Evolutionary conservation across 2,329 filamentous ascomycete species (phyloP), one percentile per base, ranked within the genome.

Genomic region (Fusarium equiseti): DNA sequence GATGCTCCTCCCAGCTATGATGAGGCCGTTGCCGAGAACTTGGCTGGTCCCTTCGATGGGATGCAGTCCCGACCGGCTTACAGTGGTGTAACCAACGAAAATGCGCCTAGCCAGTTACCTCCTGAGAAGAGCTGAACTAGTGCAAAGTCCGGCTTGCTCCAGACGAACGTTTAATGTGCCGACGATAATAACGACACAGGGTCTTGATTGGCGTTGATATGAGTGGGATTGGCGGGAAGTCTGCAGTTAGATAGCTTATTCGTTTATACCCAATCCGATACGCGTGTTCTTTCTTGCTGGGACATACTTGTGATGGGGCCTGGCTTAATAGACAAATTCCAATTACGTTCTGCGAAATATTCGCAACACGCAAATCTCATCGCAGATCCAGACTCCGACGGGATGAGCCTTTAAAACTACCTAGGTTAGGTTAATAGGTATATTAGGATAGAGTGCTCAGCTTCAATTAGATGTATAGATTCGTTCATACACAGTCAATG

Each of bases 1-100:
- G 94, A 96, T 59, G 93, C 94, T n/a, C 95, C 95, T 20, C 95
- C 95, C 10, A 97, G 93, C 76, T 98, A 98, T 77, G 94, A 97
- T 80, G 95, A 98, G 80, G 94, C 94, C 15, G 91, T 98, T 81
- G 94, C 94, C 9, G 91, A 93, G 70, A 88, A 90, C 63, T 81
- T 96, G 67, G 80, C 83, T 0, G 91, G 88, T 38, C 92, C 93
- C 3, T 88, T 94, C 59, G 88, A 93, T 77, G 92, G 66, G 83
- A 69, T 75, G 66, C 77, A 80, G 43, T 77, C 91, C 27, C 85
- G 94, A 74, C 89, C 91, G 29, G 89, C 89, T 16, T 94, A 92
- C 77, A 89, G 87, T 66, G 88, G 88, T 3, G 85, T 89, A 26
- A 90, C 88, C 45, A 86, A 88, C 59, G 88, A 89, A 77, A 88